phyloP scores from a whole-genome alignment of 2,329 filamentous ascomycete genomes.

The Aureobasidium sp. region DNA sequence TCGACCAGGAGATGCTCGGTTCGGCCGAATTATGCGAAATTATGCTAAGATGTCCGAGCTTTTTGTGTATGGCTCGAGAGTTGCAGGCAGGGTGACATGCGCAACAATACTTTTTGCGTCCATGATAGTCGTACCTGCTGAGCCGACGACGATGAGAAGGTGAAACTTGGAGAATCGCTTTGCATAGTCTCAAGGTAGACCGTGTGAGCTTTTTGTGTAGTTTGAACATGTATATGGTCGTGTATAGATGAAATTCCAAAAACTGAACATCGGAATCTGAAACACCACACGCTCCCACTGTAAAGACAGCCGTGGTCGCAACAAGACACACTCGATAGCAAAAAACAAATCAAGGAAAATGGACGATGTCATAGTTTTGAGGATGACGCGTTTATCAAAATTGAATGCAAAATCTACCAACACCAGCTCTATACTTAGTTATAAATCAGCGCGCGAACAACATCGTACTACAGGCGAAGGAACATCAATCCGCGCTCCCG shows the following conservation, averaged over 20 bases:
- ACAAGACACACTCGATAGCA: no score
- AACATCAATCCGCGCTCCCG: neutral
- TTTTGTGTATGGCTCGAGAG: neutral
- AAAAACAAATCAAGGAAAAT: no score
- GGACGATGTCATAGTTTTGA: no score
- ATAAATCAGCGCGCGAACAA: neutral
- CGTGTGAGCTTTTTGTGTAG: neutral
- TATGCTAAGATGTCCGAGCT: neutral
- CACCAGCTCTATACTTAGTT: no score
- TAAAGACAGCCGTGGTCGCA: no score
- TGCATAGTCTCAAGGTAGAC: rapidly evolving
- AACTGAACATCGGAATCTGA: no score
- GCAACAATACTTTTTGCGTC: neutral
- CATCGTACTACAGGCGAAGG: neutral
- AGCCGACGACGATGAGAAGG: neutral
- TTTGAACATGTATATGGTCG: neutral
- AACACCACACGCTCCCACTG: no score
- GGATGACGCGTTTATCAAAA: no score
- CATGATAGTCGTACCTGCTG: neutral
- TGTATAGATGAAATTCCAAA: neutral
- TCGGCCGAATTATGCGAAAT: neutral
- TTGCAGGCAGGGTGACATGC: neutral
- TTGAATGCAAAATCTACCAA: no score
- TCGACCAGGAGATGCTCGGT: neutral
- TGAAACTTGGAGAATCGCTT: neutral